These are phyloP conservation scores for Verruconis gallopava DNA, from an alignment of 2,329 filamentous ascomycete genomes.

Conservation along the genomic window DNA sequence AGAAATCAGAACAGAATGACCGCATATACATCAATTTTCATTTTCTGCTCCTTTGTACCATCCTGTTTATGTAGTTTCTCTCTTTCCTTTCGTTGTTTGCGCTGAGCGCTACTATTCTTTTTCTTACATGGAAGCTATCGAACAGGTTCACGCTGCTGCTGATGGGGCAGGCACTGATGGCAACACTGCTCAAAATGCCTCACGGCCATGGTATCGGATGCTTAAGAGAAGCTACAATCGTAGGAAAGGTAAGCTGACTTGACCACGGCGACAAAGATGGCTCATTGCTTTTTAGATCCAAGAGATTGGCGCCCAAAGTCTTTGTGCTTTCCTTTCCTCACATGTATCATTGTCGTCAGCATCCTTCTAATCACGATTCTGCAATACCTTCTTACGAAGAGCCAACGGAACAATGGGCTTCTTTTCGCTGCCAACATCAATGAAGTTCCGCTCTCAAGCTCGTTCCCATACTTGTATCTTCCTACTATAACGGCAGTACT, in stretches of 20 bases:
- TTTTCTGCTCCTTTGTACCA: neutral
- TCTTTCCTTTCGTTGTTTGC: neutral
- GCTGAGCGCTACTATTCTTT: neutral
- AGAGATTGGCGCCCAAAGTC: conserved; percentile 28
- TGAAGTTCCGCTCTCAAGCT: conserved; percentile 24
- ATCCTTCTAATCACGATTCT: conserved; percentile 30
- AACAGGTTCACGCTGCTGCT: too few relatives aligned
- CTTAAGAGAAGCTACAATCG: too few relatives aligned
- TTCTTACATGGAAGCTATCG: neutral
- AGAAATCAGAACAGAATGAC: too few relatives aligned
- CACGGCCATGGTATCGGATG: too few relatives aligned
- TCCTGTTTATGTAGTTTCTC: neutral
- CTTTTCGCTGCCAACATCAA: conserved; percentile 24
- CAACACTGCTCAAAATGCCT: too few relatives aligned
- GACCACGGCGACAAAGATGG: too few relatives aligned
- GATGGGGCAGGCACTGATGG: too few relatives aligned
- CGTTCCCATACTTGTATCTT: conserved; percentile 36
- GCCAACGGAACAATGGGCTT: conserved; percentile 29
- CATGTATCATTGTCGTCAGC: conserved; percentile 24
- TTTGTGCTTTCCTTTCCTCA: conserved; percentile 25
- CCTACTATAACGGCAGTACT: conserved; percentile 42
- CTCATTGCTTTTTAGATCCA: too few relatives aligned
- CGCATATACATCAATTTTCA: too few relatives aligned
- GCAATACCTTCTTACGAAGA: conserved; percentile 32
- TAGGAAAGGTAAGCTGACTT: too few relatives aligned